These are phyloP conservation scores for Lactifluus piperatus DNA, from an alignment of 768 basidiomycete species.

Conservation along the genomic window DNA sequence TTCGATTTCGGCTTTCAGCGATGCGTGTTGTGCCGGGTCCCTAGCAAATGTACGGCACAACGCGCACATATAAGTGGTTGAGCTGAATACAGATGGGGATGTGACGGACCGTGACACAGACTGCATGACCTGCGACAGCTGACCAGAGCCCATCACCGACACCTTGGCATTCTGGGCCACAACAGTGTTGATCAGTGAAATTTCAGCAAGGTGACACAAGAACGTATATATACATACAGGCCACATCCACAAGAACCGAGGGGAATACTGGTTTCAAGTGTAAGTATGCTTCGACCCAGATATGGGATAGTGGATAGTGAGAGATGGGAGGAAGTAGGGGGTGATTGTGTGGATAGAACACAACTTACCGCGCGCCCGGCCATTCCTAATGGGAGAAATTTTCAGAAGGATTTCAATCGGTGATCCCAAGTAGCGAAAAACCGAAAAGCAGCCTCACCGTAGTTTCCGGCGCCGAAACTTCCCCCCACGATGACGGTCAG, in stretches of 20 bases:
- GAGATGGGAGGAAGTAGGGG: no score
- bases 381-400: slow-evolving; percentile 51
- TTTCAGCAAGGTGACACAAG: slow-evolving; percentile 4
- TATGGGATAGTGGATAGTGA: slow-evolving; percentile 1
- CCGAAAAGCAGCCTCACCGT: slow-evolving; percentile 43
- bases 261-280: slow-evolving; percentile 58
- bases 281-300: neutral
- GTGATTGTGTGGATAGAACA: neutral
- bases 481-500: slow-evolving; percentile 89
- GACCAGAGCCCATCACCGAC: slow-evolving; percentile 91
- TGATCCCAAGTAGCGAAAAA: neutral
- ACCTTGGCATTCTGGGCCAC: slow-evolving; percentile 75
- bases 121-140: slow-evolving; percentile 89
- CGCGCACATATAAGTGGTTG: no score
- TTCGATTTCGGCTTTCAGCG: slow-evolving; percentile 77
- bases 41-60: no score
- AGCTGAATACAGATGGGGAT: no score
- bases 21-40: slow-evolving; percentile 69
- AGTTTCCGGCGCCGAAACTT: slow-evolving; percentile 92
- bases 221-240: slow-evolving; percentile 46
- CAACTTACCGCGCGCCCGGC: slow-evolving; percentile 77
- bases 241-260: slow-evolving; percentile 98
- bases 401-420: neutral
- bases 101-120: slow-evolving; percentile 66
- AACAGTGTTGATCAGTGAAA: neutral